Evolutionary conservation across 352 stramenopile genomes (phyloP).

Genomic region (Pythium brassicae): DNA sequence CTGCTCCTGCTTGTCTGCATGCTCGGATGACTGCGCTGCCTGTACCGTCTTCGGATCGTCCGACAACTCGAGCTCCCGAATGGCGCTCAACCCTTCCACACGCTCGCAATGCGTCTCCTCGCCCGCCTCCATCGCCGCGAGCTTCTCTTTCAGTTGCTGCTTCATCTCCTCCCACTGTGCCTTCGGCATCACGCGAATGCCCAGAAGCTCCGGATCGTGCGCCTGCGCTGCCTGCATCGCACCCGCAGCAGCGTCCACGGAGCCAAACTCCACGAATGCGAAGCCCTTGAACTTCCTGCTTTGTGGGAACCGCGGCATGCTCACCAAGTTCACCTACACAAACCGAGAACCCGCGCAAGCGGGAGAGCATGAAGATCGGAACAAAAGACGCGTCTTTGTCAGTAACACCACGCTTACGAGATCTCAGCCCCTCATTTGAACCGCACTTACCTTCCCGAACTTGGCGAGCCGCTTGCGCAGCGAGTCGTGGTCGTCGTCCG

Average conservation of each 20-base stretch:
- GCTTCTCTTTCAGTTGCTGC: slow-evolving; percentile 49
- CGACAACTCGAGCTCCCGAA: background rate
- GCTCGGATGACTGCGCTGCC: background rate
- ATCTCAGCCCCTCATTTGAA: background rate
- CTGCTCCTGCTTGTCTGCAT: background rate
- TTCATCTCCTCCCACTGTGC: slow-evolving; percentile 55
- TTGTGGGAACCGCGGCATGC: slow-evolving; percentile 62
- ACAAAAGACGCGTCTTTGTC: too few relatives aligned
- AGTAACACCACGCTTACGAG: too few relatives aligned
- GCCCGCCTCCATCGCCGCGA: slow-evolving; percentile 8
- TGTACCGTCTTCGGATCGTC: background rate
- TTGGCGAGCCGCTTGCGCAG: slow-evolving; percentile 45
- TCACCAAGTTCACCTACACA: slow-evolving; percentile 75
- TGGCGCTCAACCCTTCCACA: background rate
- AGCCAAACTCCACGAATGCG: slow-evolving; percentile 76
- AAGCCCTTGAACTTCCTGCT: slow-evolving; percentile 78
- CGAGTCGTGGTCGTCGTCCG: slow-evolving; percentile 62
- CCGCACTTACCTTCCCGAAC: slow-evolving; percentile 62
- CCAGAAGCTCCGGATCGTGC: slow-evolving; percentile 19
- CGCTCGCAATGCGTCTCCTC: background rate
- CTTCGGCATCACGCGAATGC: slow-evolving; percentile 60
- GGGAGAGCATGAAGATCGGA: too few relatives aligned
- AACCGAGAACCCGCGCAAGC: too few relatives aligned
- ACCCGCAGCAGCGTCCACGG: slow-evolving; percentile 21
- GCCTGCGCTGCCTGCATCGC: slow-evolving; percentile 19